Evolutionary conservation across 495 filamentous ascomycete species (phyloP).

Genomic region (Hypoxylon lienhwacheense): DNA sequence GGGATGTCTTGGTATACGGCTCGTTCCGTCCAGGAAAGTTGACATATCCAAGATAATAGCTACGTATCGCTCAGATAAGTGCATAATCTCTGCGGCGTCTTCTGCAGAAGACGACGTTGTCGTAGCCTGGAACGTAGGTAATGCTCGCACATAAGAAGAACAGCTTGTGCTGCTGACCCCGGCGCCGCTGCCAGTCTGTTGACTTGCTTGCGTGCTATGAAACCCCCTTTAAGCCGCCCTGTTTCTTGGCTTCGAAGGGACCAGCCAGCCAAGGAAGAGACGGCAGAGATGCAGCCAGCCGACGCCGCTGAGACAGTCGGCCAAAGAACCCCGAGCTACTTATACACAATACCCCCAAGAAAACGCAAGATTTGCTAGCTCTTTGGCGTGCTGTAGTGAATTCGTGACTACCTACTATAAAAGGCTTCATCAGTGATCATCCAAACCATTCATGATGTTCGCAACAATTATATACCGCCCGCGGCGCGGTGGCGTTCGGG

Average conservation of each 20-base stretch:
- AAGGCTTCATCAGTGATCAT: constrained; percentile 6
- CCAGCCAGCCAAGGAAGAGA: constrained; percentile 14
- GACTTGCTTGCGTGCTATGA: constrained; percentile 9
- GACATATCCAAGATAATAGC: no score
- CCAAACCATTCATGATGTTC: no score
- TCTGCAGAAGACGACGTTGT: no score
- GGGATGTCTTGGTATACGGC: background rate
- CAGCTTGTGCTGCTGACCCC: background rate
- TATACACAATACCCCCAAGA: background rate
- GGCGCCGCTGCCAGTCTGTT: constrained; percentile 5
- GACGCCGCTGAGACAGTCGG: constrained; percentile 25
- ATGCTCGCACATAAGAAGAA: constrained; percentile 4
- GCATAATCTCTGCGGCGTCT: no score
- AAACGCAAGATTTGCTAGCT: constrained; percentile 6
- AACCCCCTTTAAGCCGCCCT: constrained; percentile 1
- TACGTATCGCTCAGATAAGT: no score
- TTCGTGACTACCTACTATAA: constrained; percentile 7
- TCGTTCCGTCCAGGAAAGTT: background rate
- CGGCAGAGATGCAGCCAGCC: constrained; percentile 32
- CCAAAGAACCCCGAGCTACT: constrained; percentile 12
- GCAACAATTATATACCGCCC: background rate
- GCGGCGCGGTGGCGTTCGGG: constrained; percentile 1
- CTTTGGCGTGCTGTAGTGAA: background rate
- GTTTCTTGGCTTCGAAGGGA: constrained; percentile 7
- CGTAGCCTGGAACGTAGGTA: no score